Base-by-base conservation (phyloP, 2,329 filamentous ascomycete genomes). In the Aureobasidium sp. region DNA sequence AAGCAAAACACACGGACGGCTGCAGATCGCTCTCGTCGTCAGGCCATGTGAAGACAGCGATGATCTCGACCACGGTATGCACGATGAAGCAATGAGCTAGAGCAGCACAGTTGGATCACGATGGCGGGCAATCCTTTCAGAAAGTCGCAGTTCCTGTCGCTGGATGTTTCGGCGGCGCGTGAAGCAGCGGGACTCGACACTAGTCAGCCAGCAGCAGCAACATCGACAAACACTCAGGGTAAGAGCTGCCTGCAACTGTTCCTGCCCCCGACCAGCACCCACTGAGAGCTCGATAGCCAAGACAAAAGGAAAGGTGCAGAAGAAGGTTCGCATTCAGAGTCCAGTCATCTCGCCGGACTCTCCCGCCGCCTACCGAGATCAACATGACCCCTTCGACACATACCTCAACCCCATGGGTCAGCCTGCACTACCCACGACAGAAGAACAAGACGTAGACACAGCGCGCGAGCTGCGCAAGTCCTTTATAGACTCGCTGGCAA, bases 71-170 rank as follows among this genome's bases (percentile, higher is more conserved):
- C 45, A 35, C 27, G 24, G 40, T 40, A 61, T 47, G 60, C 48
- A 61, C 39, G 39, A 61, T 61, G 60, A 48, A 53, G 49, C 49
- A 37, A 61, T 61, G 31, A 61, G 24, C 39, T 52, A 60, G 37
- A 60, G 48, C 7, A n/a, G 14, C 24, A 48, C 24, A 48, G 45
- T n/a, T 29, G 45, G 24, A 48, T n/a, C 7, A 29, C 35, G 44
- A 61, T 61, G 50, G 50, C 50, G 24, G 60, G 60, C 40, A 61
- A 61, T 24, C 60, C 60, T 29, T 61, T 61, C 50, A 53, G 60
- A 24, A 54, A 50, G 42, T 44, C 49, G 7, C 47, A 47, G 22
- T 24, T 56, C 24, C 42, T 53, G 19, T 53, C 49, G 47, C 59
- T 53, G 12, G 59, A 52, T n/a, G 27, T 54, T 11, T 11, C 31